Evolutionary conservation across 75 land plant species (phyloP).

Genomic region (Cryptomeria japonica): DNA sequence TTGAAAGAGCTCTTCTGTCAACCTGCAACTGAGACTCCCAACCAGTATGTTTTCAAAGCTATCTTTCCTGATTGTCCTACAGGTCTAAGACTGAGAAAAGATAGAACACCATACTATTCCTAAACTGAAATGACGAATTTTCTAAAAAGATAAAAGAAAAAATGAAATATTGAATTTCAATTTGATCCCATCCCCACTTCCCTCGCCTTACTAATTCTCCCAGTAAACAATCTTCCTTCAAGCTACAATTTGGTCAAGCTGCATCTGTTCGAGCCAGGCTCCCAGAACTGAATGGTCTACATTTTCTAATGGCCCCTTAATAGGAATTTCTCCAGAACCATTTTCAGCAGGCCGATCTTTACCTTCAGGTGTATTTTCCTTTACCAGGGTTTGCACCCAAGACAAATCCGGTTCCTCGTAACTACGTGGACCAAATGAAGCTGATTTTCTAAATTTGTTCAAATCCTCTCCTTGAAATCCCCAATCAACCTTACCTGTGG

Average conservation of each 20-base stretch:
- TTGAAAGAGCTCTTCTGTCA: background rate
- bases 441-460: constrained; percentile 26
- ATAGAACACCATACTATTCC: constrained; percentile 8
- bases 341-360: constrained; percentile 16
- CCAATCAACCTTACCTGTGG: constrained; percentile 73
- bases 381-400: constrained; percentile 78
- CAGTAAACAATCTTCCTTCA: background rate
- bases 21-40: background rate
- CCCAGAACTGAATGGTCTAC: constrained; percentile 56
- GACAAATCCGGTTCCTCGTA: constrained; percentile 73
- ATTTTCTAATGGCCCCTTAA: constrained; percentile 9
- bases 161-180: constrained; percentile 17
- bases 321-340: constrained; percentile 6
- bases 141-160: constrained; percentile 4
- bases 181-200: background rate
- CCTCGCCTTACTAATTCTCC: background rate
- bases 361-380: constrained; percentile 62
- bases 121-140: background rate
- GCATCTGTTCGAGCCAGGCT: constrained; percentile 74
- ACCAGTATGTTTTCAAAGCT: background rate
- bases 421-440: constrained; percentile 27
- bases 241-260: constrained; percentile 44
- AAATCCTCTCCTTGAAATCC: constrained; percentile 55
- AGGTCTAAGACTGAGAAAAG: constrained; percentile 10
- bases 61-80: background rate